Conservation (phyloP, 2,329 filamentous ascomycete species). For the Aureobasidium sp. region DNA sequence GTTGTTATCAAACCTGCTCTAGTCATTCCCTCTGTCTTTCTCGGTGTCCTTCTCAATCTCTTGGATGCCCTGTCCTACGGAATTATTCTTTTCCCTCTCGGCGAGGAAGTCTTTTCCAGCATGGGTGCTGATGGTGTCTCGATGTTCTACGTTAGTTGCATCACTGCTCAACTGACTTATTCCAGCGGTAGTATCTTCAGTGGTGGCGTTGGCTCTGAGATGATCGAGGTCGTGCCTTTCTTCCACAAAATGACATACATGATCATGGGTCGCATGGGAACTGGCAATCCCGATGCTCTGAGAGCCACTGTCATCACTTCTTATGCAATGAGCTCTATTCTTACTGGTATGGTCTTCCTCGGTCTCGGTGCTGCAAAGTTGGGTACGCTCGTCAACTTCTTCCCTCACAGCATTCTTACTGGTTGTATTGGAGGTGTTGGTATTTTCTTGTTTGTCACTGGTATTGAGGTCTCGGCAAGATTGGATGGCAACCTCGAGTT, state of each 20-base stretch:
- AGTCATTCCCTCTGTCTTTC: constrained; percentile 75
- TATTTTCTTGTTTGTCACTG: constrained; percentile 87
- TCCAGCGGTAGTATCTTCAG: constrained; percentile 84
- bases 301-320: constrained; percentile 91
- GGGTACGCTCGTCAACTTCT: constrained; percentile 92
- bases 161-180: constrained; percentile 85
- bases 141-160: constrained; percentile 98
- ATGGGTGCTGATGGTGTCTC: constrained; percentile 92
- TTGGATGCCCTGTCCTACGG: constrained; percentile 89
- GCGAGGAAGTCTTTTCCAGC: constrained; percentile 74
- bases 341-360: constrained; percentile 89
- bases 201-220: constrained; percentile 87
- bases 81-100: constrained; percentile 81
- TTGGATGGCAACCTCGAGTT: constrained; percentile 81
- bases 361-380: constrained; percentile 79
- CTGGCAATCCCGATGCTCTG: constrained; percentile 74
- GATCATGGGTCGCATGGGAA: constrained; percentile 71
- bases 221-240: constrained; percentile 98
- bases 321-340: constrained; percentile 80
- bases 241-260: constrained; percentile 97
- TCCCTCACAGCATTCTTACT: constrained; percentile 90
- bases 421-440: constrained; percentile 96
- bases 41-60: constrained; percentile 85
- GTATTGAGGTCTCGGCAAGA: constrained; percentile 85
- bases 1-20: constrained; percentile 60